Base-by-base conservation (phyloP, 148 eudicot genomes). In the Rhododendron henanense region DNA sequence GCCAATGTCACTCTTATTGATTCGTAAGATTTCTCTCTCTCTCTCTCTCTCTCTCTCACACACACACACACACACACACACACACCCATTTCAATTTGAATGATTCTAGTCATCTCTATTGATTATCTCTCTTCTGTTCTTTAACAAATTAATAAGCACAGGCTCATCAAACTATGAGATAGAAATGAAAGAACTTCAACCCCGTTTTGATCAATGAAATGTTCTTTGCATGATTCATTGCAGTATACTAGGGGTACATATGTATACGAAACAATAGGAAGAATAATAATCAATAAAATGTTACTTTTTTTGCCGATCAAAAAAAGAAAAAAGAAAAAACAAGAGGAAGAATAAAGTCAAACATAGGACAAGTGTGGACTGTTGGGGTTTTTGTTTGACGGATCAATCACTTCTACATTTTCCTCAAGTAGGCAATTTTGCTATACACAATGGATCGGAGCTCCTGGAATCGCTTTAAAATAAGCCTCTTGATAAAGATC, bases 1-100 rank as follows among this genome's bases (percentile, higher is more conserved):
- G 88, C 87, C 71, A 86, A 91, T 75, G 87, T 93, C 45, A 92
- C 91, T 61, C 90, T 93, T 59, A 91, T 92, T 82, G 95, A 93
- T 81, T 87, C 92, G 95, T 93, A 91, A 83, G 89, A 71, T 69
- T 18, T 69, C 76, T 71, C 76, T 71, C 76, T 71, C 76, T 71
- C 76, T 69, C 75, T 69, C 75, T 69, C 76, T 71, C 76, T 71
- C 76, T 71, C 76, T 71, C 76, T 67, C 75, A 3, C 41, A 4
- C 15, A 9, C 11, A 11, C 75, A 3, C 41, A 4, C 15, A 9
- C 11, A 11, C 61, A 55, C 59, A 53, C 75, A 37, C 41, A 39
- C 15, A 47, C 11, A 11, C 61, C 6, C 5, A 21, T 21, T 21
- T 23, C 67, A 61, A 55, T 63, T 63, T 23, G 69, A 31, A 31